These are phyloP conservation scores for Zygotorulaspora florentina DNA, from an alignment of 805 yeast genomes.

Conservation along the genomic window DNA sequence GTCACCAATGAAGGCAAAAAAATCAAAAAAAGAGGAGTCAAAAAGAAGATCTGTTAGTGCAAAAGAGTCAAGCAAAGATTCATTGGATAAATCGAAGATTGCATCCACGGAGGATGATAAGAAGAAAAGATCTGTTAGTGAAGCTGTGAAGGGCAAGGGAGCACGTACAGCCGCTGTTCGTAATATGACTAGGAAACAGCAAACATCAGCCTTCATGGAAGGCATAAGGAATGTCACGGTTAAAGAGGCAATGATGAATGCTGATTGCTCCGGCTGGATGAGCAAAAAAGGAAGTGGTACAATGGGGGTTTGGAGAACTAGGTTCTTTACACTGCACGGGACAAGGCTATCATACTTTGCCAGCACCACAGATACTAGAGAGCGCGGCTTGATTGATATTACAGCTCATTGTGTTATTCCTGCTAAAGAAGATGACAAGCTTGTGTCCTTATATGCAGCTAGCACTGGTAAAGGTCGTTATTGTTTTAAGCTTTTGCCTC, in stretches of 20 bases:
- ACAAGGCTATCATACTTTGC: conserved; percentile 88
- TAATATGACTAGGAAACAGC: conserved; percentile 46
- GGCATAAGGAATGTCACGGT: conserved; percentile 79
- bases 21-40: conserved; percentile 21
- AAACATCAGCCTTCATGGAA: conserved; percentile 79
- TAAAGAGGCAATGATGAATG: conserved; percentile 67
- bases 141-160: conserved; percentile 48
- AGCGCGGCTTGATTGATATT: conserved; percentile 90
- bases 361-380: conserved; percentile 70
- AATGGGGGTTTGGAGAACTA: conserved; percentile 85
- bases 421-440: conserved; percentile 75
- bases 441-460: conserved; percentile 84
- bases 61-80: conserved; percentile 34
- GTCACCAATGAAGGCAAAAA: conserved; percentile 13
- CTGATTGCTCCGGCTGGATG: conserved; percentile 93
- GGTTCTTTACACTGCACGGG: conserved; percentile 82
- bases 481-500: conserved; percentile 91
- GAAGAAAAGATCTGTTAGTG: conserved; percentile 45
- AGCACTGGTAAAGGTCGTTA: conserved; percentile 91
- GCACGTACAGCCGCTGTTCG: conserved; percentile 53
- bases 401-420: conserved; percentile 92
- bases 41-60: conserved; percentile 52
- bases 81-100: conserved; percentile 3
- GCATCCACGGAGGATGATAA: conserved; percentile 20
- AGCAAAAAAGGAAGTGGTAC: conserved; percentile 82